A percentile compares a stretch with the other conserved stretches of the same genome.
Evolutionary conservation across 2,329 filamentous ascomycete species (phyloP).

Genomic region (Simplicillium sp.): DNA sequence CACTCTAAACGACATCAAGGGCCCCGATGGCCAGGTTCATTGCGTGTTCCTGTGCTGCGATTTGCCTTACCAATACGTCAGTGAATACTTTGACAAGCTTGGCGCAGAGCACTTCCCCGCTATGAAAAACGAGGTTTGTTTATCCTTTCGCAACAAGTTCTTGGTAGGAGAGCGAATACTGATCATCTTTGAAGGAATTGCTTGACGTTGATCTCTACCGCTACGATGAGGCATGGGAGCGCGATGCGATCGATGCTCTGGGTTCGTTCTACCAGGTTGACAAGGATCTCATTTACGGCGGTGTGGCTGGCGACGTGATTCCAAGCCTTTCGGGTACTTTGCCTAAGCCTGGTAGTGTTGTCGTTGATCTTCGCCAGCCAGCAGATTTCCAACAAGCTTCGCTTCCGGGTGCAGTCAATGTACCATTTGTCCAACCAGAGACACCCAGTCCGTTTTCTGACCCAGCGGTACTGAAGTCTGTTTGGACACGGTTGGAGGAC

Average conservation of each 20-base stretch:
- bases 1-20: conserved; percentile 31
- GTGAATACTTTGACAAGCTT: conserved; percentile 50
- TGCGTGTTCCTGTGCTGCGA: conserved; percentile 56
- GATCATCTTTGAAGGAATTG: conserved; percentile 24
- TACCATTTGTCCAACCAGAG: conserved; percentile 28
- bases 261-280: conserved; percentile 17
- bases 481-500: conserved; percentile 38
- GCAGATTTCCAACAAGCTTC: conserved; percentile 30
- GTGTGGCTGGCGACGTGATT: conserved; percentile 2
- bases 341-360: conserved; percentile 16
- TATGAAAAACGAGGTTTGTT: conserved; percentile 30
- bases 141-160: too few species aligned
- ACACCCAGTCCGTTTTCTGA: conserved; percentile 36
- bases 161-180: neutral
- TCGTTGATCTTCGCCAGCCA: conserved; percentile 34
- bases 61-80: conserved; percentile 53
- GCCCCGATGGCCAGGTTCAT: conserved; percentile 33
- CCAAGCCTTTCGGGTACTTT: conserved; percentile 6
- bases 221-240: conserved; percentile 45
- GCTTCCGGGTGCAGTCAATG: conserved; percentile 32
- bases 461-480: conserved; percentile 26
- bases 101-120: conserved; percentile 35
- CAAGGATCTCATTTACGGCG: conserved; percentile 3
- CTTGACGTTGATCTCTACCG: conserved; percentile 37
- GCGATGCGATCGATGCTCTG: conserved; percentile 25